Percentiles rank a stretch among this genome's conserved stretches.
These are phyloP conservation scores for Oxytropis ochrocephala DNA, from an alignment of 306 rosid genomes.

Conservation along the genomic window DNA sequence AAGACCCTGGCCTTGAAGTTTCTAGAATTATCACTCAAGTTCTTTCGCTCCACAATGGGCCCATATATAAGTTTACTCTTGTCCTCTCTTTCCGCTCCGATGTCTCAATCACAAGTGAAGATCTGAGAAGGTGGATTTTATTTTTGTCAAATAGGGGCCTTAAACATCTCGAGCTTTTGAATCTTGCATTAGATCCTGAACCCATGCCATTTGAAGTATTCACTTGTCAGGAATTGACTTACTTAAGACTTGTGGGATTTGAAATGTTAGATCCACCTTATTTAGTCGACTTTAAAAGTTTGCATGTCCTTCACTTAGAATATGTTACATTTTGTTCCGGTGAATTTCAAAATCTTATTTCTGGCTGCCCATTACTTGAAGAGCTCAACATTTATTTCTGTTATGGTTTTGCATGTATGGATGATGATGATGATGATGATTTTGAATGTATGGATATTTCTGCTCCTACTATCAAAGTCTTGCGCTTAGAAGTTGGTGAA, in stretches of 20 bases:
- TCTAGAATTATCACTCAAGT: background rate
- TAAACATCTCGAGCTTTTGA: background rate
- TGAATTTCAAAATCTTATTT: background rate
- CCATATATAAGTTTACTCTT: background rate
- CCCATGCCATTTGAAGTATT: slow-evolving; percentile 2
- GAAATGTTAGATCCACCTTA: background rate
- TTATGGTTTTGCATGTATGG: background rate
- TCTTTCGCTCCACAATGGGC: background rate
- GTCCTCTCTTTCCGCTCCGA: background rate
- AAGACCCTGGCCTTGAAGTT: background rate
- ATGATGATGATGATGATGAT: too few relatives aligned
- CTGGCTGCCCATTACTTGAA: background rate
- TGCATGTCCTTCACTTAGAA: background rate
- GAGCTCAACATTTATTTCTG: background rate
- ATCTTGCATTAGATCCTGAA: too few relatives aligned
- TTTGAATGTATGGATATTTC: background rate
- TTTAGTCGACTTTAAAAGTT: background rate
- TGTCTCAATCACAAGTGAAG: background rate
- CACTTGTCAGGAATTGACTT: background rate
- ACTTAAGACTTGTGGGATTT: background rate
- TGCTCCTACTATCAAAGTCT: background rate
- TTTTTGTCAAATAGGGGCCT: background rate
- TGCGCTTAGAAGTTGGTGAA: background rate
- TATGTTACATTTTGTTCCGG: background rate
- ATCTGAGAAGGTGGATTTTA: background rate